Evolutionary conservation across 1,284 basidiomycete genomes (phyloP), one percentile per base, ranked within the genome.

Genomic region (Coniophora puteana): DNA sequence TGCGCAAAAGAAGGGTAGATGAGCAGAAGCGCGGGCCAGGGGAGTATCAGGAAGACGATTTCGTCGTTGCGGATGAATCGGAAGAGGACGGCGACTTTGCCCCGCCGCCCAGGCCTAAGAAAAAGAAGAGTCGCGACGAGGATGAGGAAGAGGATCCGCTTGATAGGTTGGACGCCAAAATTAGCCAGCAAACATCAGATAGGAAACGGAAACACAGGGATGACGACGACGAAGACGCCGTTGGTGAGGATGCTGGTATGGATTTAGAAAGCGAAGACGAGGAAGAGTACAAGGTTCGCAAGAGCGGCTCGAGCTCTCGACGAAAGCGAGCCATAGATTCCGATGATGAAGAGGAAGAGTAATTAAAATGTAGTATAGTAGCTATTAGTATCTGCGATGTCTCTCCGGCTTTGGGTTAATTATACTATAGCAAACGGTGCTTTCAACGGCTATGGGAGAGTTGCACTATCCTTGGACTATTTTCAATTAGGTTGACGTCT

Each of bases 21-120:
- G 55, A 62, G 51, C 51, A 74, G 65, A 53, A 62, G 51, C 57
- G 74, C 62, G 61, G 69, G 35, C 59, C 62, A 17, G 63, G 68
- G 51, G 85, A 89, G 33, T 90, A 91, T 53, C 80, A 87, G 56
- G 79, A 83, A 42, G 88, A 91, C 54, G 88, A 87, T 52, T 89
- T 91, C 54, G 69, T 90, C 27, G 88, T 90, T 7, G 81, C 83
- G 20, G 83, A 83, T 48, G 72, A 84, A 34, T 80, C 79, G 7
- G 83, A 85, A 26, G 83, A 83, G 17, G 84, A 85, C 5, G 74
- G 55, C 5, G 67, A 63, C 11, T 67, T 61, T 28, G 67, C 65
- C 17, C 65, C 56, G 3, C 66, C 57, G 30, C 49, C 49, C 31
- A 55, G 51, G 22, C 52, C 55, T 11, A 67, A 63, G 48, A 68